phyloP scores from a whole-genome alignment of 257 asterid genomes.

The Nicotiana knightiana region DNA sequence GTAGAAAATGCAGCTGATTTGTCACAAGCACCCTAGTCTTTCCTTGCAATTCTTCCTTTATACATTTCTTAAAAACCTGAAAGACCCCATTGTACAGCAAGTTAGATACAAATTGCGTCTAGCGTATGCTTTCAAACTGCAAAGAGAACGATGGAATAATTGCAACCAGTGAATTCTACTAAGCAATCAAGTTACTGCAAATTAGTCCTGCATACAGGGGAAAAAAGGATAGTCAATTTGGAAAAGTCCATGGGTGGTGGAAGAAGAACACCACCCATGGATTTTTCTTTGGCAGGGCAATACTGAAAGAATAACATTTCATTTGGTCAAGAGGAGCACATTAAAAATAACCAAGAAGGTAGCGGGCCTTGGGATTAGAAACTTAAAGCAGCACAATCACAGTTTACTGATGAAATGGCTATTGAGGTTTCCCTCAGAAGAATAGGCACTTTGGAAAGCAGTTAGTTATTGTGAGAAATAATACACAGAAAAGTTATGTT shows the following conservation, averaged over 20 bases:
- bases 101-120: background rate
- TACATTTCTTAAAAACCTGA: conserved; percentile 75
- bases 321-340: background rate
- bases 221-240: background rate
- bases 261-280: background rate
- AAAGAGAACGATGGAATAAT: background rate
- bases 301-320: too few relatives aligned
- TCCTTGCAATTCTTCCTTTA: conserved; percentile 66
- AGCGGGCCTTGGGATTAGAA: background rate
- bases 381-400: background rate
- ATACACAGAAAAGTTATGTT: too few relatives aligned
- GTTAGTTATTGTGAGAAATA: too few relatives aligned
- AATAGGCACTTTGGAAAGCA: background rate
- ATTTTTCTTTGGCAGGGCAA: too few relatives aligned
- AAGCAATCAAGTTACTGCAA: background rate
- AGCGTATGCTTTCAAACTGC: background rate
- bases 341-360: background rate
- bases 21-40: conserved; percentile 87
- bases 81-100: background rate
- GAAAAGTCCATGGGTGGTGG: background rate
- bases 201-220: background rate
- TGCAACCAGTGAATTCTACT: background rate
- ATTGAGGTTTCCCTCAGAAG: background rate
- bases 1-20: conserved; percentile 82
- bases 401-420: background rate